phyloP scores from a whole-genome alignment of 306 rosid species.

The Rosa lucieae region DNA sequence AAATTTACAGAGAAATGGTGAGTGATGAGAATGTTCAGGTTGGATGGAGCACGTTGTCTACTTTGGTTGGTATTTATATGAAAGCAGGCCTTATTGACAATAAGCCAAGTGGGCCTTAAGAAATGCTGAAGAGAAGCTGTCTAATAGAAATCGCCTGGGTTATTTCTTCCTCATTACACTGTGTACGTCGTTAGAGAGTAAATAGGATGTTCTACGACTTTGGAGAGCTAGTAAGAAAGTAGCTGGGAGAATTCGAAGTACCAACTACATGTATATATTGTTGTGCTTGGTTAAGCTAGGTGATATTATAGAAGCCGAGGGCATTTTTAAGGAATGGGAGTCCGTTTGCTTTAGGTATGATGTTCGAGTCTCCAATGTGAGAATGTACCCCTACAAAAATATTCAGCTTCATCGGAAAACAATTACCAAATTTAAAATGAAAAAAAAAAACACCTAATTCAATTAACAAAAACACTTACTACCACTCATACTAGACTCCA shows the following conservation, averaged over 20 bases:
- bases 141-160: slow-evolving; percentile 55
- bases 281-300: slow-evolving; percentile 69
- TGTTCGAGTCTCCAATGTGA: slow-evolving; percentile 74
- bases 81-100: slow-evolving; percentile 52
- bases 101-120: slow-evolving; percentile 51
- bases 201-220: slow-evolving; percentile 60
- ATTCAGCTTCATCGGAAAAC: too few relatives aligned
- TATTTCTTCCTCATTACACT: slow-evolving; percentile 70
- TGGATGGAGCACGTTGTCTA: slow-evolving; percentile 90
- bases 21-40: slow-evolving; percentile 57
- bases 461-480: too few relatives aligned
- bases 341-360: slow-evolving; percentile 58
- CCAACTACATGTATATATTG: slow-evolving; percentile 68
- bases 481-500: too few relatives aligned
- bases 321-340: slow-evolving; percentile 76
- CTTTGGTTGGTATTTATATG: slow-evolving; percentile 57
- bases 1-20: slow-evolving; percentile 56
- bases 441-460: too few relatives aligned
- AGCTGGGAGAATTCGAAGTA: slow-evolving; percentile 58
- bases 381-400: too few relatives aligned
- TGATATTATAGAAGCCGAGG: slow-evolving; percentile 57
- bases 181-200: slow-evolving; percentile 58
- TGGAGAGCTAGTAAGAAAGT: slow-evolving; percentile 73
- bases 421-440: too few relatives aligned
- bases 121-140: slow-evolving; percentile 37